Evolutionary conservation across 139 green algal genomes (phyloP).

Genomic region (Chlorella sp.): DNA sequence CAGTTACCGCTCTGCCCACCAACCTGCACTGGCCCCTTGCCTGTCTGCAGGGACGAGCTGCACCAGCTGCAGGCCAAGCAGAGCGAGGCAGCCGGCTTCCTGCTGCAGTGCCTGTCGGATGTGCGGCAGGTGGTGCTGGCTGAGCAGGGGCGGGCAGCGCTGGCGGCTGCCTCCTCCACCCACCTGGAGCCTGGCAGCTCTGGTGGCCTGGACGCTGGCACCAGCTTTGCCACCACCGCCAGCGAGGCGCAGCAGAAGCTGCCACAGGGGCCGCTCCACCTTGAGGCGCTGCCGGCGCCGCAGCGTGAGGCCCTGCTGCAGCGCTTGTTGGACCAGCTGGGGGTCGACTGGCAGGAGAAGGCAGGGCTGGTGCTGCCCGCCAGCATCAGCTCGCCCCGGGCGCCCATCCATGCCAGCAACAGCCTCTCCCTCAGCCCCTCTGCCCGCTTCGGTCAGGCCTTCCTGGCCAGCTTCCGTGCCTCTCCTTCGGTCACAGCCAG

Average conservation of each 20-base stretch:
- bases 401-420: too few relatives aligned
- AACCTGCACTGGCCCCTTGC: neutral
- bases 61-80: neutral
- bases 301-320: constrained; percentile 10
- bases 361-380: constrained; percentile 16
- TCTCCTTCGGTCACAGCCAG: neutral
- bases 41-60: neutral
- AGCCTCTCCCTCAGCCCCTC: neutral
- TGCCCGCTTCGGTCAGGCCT: neutral
- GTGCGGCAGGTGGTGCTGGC: constrained; percentile 13
- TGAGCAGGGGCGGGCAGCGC: neutral
- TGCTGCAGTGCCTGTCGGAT: constrained; percentile 17
- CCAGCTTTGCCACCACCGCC: neutral
- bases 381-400: neutral
- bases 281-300: neutral
- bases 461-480: neutral
- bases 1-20: neutral
- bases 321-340: neutral
- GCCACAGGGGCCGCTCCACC: neutral
- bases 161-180: neutral
- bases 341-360: neutral
- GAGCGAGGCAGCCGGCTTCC: neutral
- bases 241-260: neutral
- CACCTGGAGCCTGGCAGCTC: neutral
- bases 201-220: neutral